phyloP scores from a whole-genome alignment of 1,139 yeast species.

The Taiozyma sp. region DNA sequence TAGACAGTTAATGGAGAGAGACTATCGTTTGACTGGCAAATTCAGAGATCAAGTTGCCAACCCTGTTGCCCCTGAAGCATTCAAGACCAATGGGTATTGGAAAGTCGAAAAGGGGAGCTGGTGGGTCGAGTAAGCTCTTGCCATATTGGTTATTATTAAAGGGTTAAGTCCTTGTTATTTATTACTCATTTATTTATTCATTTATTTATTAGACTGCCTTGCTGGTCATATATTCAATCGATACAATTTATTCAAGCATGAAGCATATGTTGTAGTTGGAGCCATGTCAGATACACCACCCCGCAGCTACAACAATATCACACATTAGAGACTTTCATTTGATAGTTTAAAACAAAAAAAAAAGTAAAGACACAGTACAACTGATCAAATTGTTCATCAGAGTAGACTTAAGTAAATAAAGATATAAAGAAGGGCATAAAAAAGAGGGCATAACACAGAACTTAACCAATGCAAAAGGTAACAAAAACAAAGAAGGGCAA shows the following conservation, averaged over 20 bases:
- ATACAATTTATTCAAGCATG: too few species aligned
- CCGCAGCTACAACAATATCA: neutral
- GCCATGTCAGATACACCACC: neutral
- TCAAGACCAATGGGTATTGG: conserved; percentile 50
- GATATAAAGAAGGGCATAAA: neutral
- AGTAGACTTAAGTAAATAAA: neutral
- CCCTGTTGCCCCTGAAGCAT: conserved; percentile 70
- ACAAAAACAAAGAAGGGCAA: neutral
- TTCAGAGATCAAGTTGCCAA: conserved; percentile 64
- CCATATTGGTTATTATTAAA: neutral
- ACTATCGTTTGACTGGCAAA: conserved; percentile 68
- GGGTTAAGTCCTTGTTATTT: neutral
- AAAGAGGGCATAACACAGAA: neutral
- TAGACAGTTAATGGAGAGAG: conserved; percentile 50
- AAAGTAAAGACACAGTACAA: neutral
- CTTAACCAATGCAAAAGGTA: neutral
- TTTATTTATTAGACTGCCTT: conserved; percentile 3
- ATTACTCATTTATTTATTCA: neutral
- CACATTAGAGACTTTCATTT: neutral
- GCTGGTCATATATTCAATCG: too few species aligned
- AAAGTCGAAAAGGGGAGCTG: conserved; percentile 26
- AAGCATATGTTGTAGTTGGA: too few species aligned
- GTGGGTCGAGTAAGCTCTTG: conserved; percentile 14
- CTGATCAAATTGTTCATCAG: neutral
- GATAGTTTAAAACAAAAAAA: neutral